Base-by-base conservation (phyloP, 768 basidiomycete genomes). In the Podaxis sp. region DNA sequence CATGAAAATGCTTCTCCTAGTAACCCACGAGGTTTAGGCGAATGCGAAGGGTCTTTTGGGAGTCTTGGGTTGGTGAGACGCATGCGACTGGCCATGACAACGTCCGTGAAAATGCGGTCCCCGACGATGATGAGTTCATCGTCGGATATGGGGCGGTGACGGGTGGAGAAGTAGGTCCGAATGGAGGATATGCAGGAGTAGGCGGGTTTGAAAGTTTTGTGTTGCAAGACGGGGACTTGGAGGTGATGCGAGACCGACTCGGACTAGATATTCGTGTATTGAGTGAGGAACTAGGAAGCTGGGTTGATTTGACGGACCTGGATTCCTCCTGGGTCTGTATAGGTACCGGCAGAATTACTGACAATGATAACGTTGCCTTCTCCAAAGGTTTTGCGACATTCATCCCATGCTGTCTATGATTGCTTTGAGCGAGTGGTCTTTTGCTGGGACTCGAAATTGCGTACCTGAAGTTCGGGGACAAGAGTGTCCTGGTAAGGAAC, bases 261-360 rank as follows among this genome's bases (percentile, higher is more conserved):
- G 3, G 94, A 89, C 95, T 97, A 30, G 19, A 60, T 17, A 17
- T 56, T 59, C 53, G 28, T 52, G 46, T 39, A 26, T 36, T 56
- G 8, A 53, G 54, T 49, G 24, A 63, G 30, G 46, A 26, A 38
- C 54, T 38, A 19, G 38, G 38, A 39, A 44, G 53, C 60, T 48
- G 22, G 64, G 42, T 24, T 46, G 54, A 9, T 9, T 33, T 33
- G 33, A 79, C 83, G 68, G 66, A 93, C 96, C 75, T 95, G 92
- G 51, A 98, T 83, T 13, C 86, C 86, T 19, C 88, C 90, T 0
- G 88, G 79, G 66, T 93, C 93, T 61, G 87, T 81, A 61, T 79
- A 82, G 26, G 93, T 91, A 1, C 96, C 96, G 0, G 94, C 94
- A 19, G 96, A 95, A 72, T 99, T 99, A 73, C 92, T 94, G 38